phyloP scores from a whole-genome alignment of 176 grass and related monocot species.

The Hsuehochloa calcarea region DNA sequence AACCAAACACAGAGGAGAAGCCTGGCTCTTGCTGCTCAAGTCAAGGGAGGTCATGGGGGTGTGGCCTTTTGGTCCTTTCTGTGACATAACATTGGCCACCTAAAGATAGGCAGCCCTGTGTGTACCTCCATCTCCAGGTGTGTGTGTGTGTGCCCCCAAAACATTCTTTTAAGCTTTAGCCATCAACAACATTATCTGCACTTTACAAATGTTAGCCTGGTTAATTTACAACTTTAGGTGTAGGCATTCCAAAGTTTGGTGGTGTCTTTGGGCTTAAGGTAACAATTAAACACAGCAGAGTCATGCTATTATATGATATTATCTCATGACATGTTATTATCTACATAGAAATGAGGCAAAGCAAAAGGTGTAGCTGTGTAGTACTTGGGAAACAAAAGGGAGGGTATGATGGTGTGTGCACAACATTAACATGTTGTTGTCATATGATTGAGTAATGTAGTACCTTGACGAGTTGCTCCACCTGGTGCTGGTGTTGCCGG shows the following conservation, averaged over 20 bases:
- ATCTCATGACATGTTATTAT: constrained; percentile 27
- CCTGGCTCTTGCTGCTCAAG: constrained; percentile 34
- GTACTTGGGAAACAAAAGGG: not conserved
- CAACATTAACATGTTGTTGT: constrained; percentile 4
- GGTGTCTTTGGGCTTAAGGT: constrained; percentile 32
- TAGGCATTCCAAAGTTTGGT: constrained; percentile 25
- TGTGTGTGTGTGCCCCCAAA: constrained; percentile 22
- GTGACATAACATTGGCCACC: constrained; percentile 57
- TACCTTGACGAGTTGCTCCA: constrained; percentile 97
- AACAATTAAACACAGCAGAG: constrained; percentile 6
- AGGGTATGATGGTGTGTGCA: not conserved
- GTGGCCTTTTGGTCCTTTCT: constrained; percentile 80
- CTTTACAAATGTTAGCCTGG: not conserved
- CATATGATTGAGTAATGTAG: not conserved
- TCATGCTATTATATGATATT: not conserved
- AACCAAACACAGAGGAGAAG: constrained; percentile 48
- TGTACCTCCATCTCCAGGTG: constrained; percentile 39
- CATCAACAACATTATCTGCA: constrained; percentile 10
- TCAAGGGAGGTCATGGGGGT: constrained; percentile 53
- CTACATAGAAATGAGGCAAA: not conserved
- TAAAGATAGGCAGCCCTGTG: constrained; percentile 43
- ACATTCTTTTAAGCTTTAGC: constrained; percentile 36
- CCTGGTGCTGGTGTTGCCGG: constrained; percentile 58
- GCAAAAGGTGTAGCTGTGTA: not conserved
- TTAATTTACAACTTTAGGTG: not conserved